Base-by-base conservation (phyloP, 2,329 filamentous ascomycete genomes). In the Neofusicoccum ribis region DNA sequence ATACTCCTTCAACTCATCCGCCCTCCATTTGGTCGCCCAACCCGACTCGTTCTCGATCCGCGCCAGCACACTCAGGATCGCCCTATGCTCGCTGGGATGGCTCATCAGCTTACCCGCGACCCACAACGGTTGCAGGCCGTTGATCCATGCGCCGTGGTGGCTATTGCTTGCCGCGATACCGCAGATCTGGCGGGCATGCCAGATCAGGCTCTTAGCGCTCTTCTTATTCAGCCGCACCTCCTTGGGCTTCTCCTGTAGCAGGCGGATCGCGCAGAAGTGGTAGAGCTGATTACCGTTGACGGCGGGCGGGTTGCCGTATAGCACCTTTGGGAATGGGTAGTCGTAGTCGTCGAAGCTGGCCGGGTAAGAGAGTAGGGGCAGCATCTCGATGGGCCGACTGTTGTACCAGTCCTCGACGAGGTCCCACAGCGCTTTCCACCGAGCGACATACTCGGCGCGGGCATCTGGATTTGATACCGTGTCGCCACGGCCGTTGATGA, bases 21-120 rank as follows among this genome's bases (percentile, higher is more conserved):
- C 81, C 47, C 84, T 72, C 84, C 84, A 86, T 66, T 77, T 77
- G 0, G 84, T 85, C 3, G 79, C 79, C 83, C 84, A 86, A 0
- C 84, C 84, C 6, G 80, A 83, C 68, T 84, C 82, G 34, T 74
- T 74, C 73, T 86, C 84, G 39, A 86, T 86, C 27, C 76, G 75
- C 15, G 78, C 79, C 49, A 84, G 70, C 14, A 84, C 72, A 11
- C 81, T 77, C 11, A 85, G 41, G n/a, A 86, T 83, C 64, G 70
- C 81, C 60, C 65, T 74, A 68, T 75, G 84, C 72, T 76, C 82
- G 43, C 70, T 79, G 2, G 68, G 72, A 67, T 82, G 80, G 34
- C 78, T 80, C 80, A 83, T 82, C 44, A 76, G 74, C 68, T 81
- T 80, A 0, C 80, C 81, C 0, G 81, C 81, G n/a, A 82, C 75